Conservation (phyloP, 2,329 filamentous ascomycete species). For the Fusarium sp. region DNA sequence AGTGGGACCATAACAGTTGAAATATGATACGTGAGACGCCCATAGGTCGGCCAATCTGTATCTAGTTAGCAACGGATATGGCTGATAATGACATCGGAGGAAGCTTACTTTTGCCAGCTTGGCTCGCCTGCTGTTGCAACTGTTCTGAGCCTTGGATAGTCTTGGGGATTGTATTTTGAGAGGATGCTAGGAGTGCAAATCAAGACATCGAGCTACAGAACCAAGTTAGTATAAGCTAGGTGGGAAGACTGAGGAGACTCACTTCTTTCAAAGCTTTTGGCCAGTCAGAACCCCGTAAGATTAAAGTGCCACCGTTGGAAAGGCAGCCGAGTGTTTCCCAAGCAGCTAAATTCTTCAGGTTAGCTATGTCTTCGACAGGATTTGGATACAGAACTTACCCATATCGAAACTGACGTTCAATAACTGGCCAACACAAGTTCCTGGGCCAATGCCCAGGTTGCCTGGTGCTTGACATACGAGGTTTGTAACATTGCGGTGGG, state of each 20-base stretch:
- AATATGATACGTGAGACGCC: slow-evolving; percentile 62
- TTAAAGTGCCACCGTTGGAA: slow-evolving; percentile 68
- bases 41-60: slow-evolving; percentile 64
- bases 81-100: accelerated
- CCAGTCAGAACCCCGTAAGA: slow-evolving; percentile 66
- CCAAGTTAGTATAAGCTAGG: neutral
- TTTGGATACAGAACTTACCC: slow-evolving; percentile 57
- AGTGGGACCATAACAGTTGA: slow-evolving; percentile 71
- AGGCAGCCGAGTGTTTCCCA: slow-evolving; percentile 70
- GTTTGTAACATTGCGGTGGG: slow-evolving; percentile 68
- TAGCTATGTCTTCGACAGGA: neutral
- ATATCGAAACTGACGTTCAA: slow-evolving; percentile 72
- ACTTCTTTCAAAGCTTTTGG: slow-evolving; percentile 60
- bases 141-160: slow-evolving; percentile 64
- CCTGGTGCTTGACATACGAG: slow-evolving; percentile 64
- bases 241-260: accelerated
- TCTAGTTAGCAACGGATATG: slow-evolving; percentile 2
- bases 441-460: slow-evolving; percentile 62
- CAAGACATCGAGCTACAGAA: slow-evolving; percentile 61
- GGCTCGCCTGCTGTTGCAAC: slow-evolving; percentile 69
- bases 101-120: slow-evolving; percentile 57
- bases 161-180: slow-evolving; percentile 60
- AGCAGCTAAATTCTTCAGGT: slow-evolving; percentile 56
- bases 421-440: slow-evolving; percentile 66
- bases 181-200: slow-evolving; percentile 69